These are phyloP conservation scores for Colletotrichum zoysiae DNA, from an alignment of 2,329 filamentous ascomycete genomes.

Conservation along the genomic window DNA sequence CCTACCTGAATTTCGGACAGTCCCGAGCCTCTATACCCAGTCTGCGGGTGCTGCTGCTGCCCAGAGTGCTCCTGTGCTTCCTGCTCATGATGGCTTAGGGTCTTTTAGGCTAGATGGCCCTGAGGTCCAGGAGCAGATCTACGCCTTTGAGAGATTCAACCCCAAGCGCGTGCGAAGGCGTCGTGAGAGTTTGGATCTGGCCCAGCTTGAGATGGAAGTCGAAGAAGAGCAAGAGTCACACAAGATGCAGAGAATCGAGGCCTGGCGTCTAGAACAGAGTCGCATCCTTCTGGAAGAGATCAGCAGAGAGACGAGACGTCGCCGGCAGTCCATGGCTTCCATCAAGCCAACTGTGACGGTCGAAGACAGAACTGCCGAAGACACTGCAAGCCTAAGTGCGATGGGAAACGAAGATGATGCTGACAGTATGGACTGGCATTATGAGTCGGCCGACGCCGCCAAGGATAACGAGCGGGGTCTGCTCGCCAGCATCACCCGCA, in stretches of 20 bases:
- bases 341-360: slow-evolving; percentile 49
- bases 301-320: slow-evolving; percentile 82
- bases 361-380: slow-evolving; percentile 50
- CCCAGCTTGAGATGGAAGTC: slow-evolving; percentile 64
- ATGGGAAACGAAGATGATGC: slow-evolving; percentile 49
- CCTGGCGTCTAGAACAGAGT: slow-evolving; percentile 93
- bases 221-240: slow-evolving; percentile 75
- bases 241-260: slow-evolving; percentile 86
- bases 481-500: slow-evolving; percentile 84
- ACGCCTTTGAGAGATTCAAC: slow-evolving; percentile 89
- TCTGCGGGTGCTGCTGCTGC: slow-evolving; percentile 61
- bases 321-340: slow-evolving; percentile 72
- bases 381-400: slow-evolving; percentile 48
- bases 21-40: slow-evolving; percentile 57
- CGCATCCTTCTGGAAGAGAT: slow-evolving; percentile 88
- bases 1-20: slow-evolving; percentile 85
- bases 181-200: slow-evolving; percentile 66
- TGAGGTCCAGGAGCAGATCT: slow-evolving; percentile 84
- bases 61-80: slow-evolving; percentile 79
- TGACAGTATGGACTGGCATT: slow-evolving; percentile 65
- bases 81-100: slow-evolving; percentile 91
- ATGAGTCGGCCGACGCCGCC: slow-evolving; percentile 57
- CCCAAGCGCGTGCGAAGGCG: slow-evolving; percentile 72
- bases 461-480: slow-evolving; percentile 73
- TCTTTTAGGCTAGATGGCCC: slow-evolving; percentile 78